Evolutionary conservation across 2,329 filamentous ascomycete species (phyloP).

Genomic region (Thermoascus crustaceus): DNA sequence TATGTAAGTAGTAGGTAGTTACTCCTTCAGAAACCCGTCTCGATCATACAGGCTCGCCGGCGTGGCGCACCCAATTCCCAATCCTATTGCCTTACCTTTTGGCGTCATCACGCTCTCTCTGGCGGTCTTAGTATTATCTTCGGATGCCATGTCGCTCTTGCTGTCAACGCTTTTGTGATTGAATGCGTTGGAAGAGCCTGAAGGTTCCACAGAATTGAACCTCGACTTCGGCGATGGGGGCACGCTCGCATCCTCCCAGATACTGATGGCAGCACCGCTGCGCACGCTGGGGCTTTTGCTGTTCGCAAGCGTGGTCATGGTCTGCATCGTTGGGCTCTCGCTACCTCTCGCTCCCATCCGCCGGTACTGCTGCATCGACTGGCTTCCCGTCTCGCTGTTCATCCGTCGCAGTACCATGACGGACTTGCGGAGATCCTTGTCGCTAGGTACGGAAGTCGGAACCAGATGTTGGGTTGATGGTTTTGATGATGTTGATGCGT

Average conservation of each 20-base stretch:
- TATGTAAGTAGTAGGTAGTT: conserved; percentile 5
- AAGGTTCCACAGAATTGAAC: conserved; percentile 1
- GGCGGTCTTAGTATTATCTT: no score
- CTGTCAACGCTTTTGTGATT: no score
- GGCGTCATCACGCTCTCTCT: conserved; percentile 24
- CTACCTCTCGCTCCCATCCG: conserved; percentile 6
- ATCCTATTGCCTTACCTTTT: conserved; percentile 17
- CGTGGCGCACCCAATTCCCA: conserved; percentile 28
- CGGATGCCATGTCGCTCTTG: conserved; percentile 10
- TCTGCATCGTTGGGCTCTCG: conserved; percentile 4
- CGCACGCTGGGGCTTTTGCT: conserved; percentile 10
- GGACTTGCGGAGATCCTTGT: conserved; percentile 20
- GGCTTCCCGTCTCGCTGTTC: conserved; percentile 13
- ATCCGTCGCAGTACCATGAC: conserved; percentile 20
- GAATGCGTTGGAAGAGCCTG: no score
- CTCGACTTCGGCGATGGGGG: conserved; percentile 5
- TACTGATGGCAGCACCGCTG: conserved; percentile 21
- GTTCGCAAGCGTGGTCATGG: conserved; percentile 7
- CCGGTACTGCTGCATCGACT: conserved; percentile 9
- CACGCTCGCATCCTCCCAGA: conserved; percentile 29
- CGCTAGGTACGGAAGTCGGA: conserved; percentile 6
- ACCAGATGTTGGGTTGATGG: no score
- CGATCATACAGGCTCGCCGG: conserved; percentile 41
- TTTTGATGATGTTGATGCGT: neutral
- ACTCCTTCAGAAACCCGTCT: conserved; percentile 31